Percentiles rank a stretch among this genome's conserved stretches.
phyloP scores from a whole-genome alignment of 306 rosid species.

The Comarum palustre region DNA sequence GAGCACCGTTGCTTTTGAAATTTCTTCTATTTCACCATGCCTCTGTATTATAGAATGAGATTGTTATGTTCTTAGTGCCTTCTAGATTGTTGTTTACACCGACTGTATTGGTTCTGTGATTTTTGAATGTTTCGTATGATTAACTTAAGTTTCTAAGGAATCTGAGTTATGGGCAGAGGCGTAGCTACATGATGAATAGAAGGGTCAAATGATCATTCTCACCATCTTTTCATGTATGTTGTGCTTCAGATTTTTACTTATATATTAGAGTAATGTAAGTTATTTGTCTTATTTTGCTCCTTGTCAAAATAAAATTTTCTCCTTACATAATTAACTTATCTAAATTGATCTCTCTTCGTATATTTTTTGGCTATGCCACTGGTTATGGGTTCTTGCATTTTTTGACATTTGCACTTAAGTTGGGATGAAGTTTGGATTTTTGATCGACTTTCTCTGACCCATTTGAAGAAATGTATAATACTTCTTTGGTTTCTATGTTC shows the following conservation, averaged over 20 bases:
- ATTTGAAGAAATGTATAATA: neutral
- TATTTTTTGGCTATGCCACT: no score
- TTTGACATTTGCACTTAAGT: neutral
- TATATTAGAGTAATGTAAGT: no score
- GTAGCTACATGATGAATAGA: no score
- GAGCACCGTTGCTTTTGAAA: neutral
- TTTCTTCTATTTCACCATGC: neutral
- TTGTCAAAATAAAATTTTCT: no score
- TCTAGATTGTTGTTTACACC: neutral
- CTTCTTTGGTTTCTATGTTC: constrained; percentile 22
- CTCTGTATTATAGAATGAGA: neutral
- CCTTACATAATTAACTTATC: no score
- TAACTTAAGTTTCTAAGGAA: neutral
- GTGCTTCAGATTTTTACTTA: no score
- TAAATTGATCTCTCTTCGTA: no score
- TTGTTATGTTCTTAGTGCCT: neutral
- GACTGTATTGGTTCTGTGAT: neutral
- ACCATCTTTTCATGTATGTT: no score
- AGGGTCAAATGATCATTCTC: no score
- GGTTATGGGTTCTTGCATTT: neutral
- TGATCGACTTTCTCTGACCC: neutral
- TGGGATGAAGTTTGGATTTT: neutral
- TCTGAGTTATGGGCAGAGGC: neutral
- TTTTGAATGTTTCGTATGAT: neutral
- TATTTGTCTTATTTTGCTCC: no score